Percentiles rank a stretch among this genome's conserved stretches.
phyloP scores from a whole-genome alignment of 495 filamentous ascomycete species.

The Tetracladium marchalianum region DNA sequence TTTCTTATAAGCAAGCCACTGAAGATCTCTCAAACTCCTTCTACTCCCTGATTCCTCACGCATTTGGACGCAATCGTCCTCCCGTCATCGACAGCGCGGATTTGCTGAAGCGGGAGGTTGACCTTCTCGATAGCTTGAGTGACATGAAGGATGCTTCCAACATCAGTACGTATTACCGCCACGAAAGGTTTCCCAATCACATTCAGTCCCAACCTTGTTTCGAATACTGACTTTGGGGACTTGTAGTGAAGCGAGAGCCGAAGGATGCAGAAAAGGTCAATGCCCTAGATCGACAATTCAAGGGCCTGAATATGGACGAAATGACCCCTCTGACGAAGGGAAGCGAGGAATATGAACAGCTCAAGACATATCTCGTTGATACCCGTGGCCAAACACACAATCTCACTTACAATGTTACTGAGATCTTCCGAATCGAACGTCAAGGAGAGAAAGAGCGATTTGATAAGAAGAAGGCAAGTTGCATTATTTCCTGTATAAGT shows the following conservation, averaged over 20 bases:
- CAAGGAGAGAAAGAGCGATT: constrained; percentile 65
- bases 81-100: constrained; percentile 45
- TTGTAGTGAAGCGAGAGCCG: constrained; percentile 35
- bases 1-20: constrained; percentile 27
- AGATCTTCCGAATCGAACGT: constrained; percentile 77
- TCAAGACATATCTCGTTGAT: constrained; percentile 54
- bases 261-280: constrained; percentile 42
- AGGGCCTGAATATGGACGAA: constrained; percentile 60
- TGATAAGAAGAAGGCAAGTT: constrained; percentile 31
- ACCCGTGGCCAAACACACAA: constrained; percentile 53
- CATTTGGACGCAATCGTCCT: constrained; percentile 63
- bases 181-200: no score
- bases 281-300: constrained; percentile 59
- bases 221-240: no score
- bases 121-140: constrained; percentile 62
- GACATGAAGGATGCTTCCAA: constrained; percentile 74
- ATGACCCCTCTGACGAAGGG: constrained; percentile 56
- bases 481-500: no score
- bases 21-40: constrained; percentile 62
- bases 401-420: constrained; percentile 47
- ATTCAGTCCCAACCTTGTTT: no score
- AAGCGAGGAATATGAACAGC: constrained; percentile 51
- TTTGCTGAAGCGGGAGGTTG: constrained; percentile 62
- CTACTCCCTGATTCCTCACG: constrained; percentile 74
- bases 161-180: constrained; percentile 40